phyloP scores from a whole-genome alignment of 2,329 filamentous ascomycete genomes.

The Dactylonectria estremocensis region DNA sequence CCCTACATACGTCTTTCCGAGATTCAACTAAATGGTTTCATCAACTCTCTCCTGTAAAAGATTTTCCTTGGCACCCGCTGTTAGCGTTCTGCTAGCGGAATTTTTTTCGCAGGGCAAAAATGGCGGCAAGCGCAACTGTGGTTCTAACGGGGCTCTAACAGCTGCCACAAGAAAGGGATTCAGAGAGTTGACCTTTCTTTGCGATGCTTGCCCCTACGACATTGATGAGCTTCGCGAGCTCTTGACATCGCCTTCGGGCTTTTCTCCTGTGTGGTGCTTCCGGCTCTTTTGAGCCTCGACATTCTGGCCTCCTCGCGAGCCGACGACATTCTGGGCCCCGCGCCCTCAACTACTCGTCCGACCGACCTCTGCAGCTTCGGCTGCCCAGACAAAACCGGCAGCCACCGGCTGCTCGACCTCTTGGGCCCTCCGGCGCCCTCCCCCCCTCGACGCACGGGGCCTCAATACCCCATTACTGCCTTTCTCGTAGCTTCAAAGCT shows the following conservation, averaged over 20 bases:
- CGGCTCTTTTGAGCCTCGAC: no score
- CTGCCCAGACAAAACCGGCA: no score
- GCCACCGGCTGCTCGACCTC: constrained; percentile 23
- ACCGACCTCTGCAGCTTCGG: constrained; percentile 31
- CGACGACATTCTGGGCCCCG: constrained; percentile 22
- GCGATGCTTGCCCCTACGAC: constrained; percentile 10
- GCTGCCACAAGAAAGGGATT: constrained; percentile 28
- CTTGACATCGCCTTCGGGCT: constrained; percentile 30
- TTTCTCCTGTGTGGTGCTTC: no score
- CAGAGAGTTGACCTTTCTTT: constrained; percentile 32
- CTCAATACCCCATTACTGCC: constrained; percentile 11
- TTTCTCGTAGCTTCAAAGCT: not conserved
- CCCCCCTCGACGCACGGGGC: not conserved
- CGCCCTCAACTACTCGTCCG: constrained; percentile 27
- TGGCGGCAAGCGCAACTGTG: not conserved
- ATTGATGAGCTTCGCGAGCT: constrained; percentile 17
- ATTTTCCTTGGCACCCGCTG: no score
- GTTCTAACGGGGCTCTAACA: constrained; percentile 25
- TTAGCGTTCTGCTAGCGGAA: no score
- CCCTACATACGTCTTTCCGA: no score
- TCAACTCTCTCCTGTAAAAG: no score
- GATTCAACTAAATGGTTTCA: no score
- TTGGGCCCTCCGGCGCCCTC: constrained; percentile 16
- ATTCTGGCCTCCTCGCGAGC: no score
- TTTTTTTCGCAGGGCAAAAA: no score